Base-by-base conservation (phyloP, 2,329 filamentous ascomycete species). In the Fusarium abutilonis region DNA sequence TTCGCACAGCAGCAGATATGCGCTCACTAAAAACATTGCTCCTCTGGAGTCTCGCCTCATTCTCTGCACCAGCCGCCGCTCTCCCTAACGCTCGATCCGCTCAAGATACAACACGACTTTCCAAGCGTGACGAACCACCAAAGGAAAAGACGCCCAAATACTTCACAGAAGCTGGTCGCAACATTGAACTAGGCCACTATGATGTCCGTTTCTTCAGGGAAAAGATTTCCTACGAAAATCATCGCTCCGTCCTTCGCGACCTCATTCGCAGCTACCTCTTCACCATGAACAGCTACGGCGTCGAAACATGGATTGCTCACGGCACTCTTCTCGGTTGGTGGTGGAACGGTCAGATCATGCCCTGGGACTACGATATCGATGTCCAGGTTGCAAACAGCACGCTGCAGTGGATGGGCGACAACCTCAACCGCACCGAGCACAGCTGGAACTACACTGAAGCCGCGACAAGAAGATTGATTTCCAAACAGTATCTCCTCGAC, bases 261-360 rank as follows among this genome's bases (percentile, higher is more conserved):
- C 86, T 95, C 65, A 84, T 93, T 64, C 85, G 87, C 61, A 88
- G 90, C 47, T 95, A 95, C 76, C 82, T 95, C 40, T 80, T 82
- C 41, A 87, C 85, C 52, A 89, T 91, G 74, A 78, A 80, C 40
- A 79, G 83, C 15, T 80, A 88, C 50, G 84, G 86, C 7, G 77
- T 92, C 60, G 90, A 94, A 76, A 94, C 92, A 0, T 95, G 92
- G 92, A 86, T 96, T 56, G 91, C 92, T 35, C 92, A 96, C 74
- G 92, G 92, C 44, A 93, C 91, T 5, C 78, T 95, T 45, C 79
- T 96, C 19, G 92, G 91, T 11, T 96, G 92, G 92, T 95, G 90
- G 90, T 96, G 92, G 92, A 94, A 92, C 73, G 83, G 80, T 38
- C 77, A 86, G 76, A 87, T 91, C 72, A 86, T 93, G 78, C 90